Conservation (phyloP, 2,329 filamentous ascomycete genomes). For the Coniochaeta prunicola region DNA sequence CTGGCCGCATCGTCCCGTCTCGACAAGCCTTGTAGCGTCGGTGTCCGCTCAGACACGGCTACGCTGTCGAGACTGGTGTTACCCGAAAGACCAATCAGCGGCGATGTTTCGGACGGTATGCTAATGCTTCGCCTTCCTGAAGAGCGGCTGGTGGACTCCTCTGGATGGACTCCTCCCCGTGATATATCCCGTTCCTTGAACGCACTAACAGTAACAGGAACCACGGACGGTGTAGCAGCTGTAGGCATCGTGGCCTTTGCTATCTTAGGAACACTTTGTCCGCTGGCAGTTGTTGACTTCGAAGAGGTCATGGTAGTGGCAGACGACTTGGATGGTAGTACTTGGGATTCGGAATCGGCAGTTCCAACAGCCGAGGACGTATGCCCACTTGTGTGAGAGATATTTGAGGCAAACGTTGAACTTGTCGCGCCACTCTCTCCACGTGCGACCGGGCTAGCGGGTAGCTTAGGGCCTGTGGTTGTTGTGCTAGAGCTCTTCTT, state of each 20-base stretch:
- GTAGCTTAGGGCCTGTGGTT: slow-evolving; percentile 28
- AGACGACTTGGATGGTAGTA: slow-evolving; percentile 38
- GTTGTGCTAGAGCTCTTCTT: slow-evolving; percentile 33
- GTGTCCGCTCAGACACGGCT: slow-evolving; percentile 19
- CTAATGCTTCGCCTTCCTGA: slow-evolving; percentile 34
- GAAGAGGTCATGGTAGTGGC: slow-evolving; percentile 36
- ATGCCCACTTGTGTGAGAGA: slow-evolving; percentile 22
- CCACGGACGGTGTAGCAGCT: slow-evolving; percentile 36
- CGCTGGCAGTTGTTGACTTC: slow-evolving; percentile 32
- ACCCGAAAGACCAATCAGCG: slow-evolving; percentile 26
- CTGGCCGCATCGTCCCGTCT: slow-evolving; percentile 36
- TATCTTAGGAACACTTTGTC: slow-evolving; percentile 33
- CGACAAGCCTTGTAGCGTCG: slow-evolving; percentile 16
- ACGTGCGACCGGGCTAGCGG: slow-evolving; percentile 16
- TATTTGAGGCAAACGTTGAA: slow-evolving; percentile 24
- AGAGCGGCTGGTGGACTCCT: slow-evolving; percentile 33
- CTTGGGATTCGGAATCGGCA: slow-evolving; percentile 33
- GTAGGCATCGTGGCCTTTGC: slow-evolving; percentile 32
- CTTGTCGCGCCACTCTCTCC: slow-evolving; percentile 20
- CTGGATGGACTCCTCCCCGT: slow-evolving; percentile 29
- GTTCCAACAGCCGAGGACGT: slow-evolving; percentile 26
- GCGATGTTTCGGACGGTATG: slow-evolving; percentile 30
- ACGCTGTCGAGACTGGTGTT: slow-evolving; percentile 28
- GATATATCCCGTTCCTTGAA: slow-evolving; percentile 40
- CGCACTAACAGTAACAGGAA: slow-evolving; percentile 41